A percentile compares a stretch with the other conserved stretches of the same genome.
Evolutionary conservation across 176 grass and related monocot species (phyloP).

Genomic region (Aegilops umbellulata): DNA sequence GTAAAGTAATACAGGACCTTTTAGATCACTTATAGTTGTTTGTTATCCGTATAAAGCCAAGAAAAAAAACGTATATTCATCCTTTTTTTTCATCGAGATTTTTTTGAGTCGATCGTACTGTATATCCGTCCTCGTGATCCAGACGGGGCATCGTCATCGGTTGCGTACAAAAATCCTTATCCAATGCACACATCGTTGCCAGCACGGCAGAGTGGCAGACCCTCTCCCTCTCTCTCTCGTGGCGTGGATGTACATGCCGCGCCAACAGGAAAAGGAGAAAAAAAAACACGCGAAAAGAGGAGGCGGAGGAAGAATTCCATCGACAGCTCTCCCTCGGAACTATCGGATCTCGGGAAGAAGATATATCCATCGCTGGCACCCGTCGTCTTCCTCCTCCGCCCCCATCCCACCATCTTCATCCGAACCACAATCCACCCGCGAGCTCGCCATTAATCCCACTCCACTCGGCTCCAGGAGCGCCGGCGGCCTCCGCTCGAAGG

Average conservation of each 20-base stretch:
- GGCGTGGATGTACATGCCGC: background rate
- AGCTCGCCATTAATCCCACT: background rate
- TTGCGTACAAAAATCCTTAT: background rate
- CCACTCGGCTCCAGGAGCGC: background rate
- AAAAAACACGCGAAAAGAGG: background rate
- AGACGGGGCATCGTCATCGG: background rate
- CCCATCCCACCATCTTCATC: background rate
- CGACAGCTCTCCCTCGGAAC: background rate
- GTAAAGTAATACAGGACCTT: too few relatives aligned
- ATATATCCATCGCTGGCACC: background rate
- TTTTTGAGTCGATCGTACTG: too few relatives aligned
- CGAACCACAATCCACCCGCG: background rate
- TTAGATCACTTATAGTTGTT: too few relatives aligned
- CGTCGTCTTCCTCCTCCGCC: background rate
- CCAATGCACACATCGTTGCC: conserved; percentile 34
- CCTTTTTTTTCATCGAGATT: too few relatives aligned
- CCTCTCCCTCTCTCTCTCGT: background rate
- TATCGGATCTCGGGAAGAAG: conserved; percentile 33
- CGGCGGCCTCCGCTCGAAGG: background rate
- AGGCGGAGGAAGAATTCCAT: background rate
- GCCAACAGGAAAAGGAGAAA: background rate
- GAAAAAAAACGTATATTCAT: too few relatives aligned
- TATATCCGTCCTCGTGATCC: background rate
- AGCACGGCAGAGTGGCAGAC: conserved; percentile 39
- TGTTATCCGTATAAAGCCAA: too few relatives aligned